Evolutionary conservation across 176 grass and related monocot species (phyloP), one percentile per base, ranked within the genome.

Genomic region (Pontederia paniculata): DNA sequence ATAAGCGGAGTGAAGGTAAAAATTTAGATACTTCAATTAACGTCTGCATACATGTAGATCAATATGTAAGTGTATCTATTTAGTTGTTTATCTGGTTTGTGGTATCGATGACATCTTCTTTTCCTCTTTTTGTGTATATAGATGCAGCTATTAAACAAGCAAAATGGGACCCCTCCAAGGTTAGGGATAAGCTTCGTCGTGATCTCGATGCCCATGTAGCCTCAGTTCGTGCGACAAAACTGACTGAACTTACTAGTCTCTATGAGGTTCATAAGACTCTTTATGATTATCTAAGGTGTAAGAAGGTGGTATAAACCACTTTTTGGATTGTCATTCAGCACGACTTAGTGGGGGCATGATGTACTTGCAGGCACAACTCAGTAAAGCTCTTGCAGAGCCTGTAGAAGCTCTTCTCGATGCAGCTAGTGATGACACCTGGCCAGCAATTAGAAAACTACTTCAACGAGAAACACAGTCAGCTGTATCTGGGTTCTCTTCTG

Each of bases 71-170:
- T 5, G 7, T 37, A 37, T 37, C 28, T 6, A 37, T 5, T 37
- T 37, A 37, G 3, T 37, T 6, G 0, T 37, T 37, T 37, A 37
- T 37, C 28, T 37, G 28, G 7, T 37, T 37, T 37, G 28, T 37
- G 28, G 28, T 37, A 37, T 37, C 7, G 28, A 37, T 37, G 28
- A 37, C 28, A 37, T 37, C 28, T 2, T 37, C 3, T 37, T 37
- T 37, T 6, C 28, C 28, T 37, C 28, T 37, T 37, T 31, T 37
- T 37, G 5, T 5, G 3, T 37, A 37, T 23, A 50, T 80, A 98
- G 94, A 98, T 82, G 87, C 86, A 76, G 69, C 80, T 74, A 88
- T 98, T 69, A 63, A 88, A 58, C 94, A 91, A 91, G 83, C 85
- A 73, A 91, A 75, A 12, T 98, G 94, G 94, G 78, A 98, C 23